Conservation (phyloP, 371 early-diverging fungal genomes). For the Circinella umbellata region DNA sequence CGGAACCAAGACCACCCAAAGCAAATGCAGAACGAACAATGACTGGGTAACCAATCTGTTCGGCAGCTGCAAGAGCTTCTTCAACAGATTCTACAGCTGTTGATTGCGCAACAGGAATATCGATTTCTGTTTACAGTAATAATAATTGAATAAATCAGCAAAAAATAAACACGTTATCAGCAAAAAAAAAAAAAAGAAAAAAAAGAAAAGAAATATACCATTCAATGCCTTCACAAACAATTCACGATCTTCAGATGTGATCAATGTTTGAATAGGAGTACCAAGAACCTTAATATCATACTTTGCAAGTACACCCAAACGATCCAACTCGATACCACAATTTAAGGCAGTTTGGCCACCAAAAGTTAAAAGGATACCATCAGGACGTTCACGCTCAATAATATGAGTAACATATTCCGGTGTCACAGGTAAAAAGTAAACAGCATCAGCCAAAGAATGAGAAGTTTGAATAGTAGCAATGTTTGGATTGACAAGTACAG, state of each 20-base stretch:
- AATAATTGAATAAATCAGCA: slow-evolving; percentile 60
- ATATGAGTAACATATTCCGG: slow-evolving; percentile 88
- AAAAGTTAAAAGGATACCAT: slow-evolving; percentile 90
- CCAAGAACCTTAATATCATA: slow-evolving; percentile 88
- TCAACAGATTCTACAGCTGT: slow-evolving; percentile 81
- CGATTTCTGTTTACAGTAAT: slow-evolving; percentile 65
- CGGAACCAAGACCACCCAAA: slow-evolving; percentile 93
- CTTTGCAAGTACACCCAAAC: slow-evolving; percentile 76
- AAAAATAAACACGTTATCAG: slow-evolving; percentile 7
- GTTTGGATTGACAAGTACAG: slow-evolving; percentile 93
- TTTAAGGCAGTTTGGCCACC: slow-evolving; percentile 97
- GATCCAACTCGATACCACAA: slow-evolving; percentile 86
- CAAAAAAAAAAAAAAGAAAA: not conserved
- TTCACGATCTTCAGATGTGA: slow-evolving; percentile 93
- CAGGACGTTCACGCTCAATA: slow-evolving; percentile 88
- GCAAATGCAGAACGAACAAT: slow-evolving; percentile 93
- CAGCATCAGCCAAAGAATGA: slow-evolving; percentile 86
- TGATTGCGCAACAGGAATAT: slow-evolving; percentile 87
- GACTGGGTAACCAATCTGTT: slow-evolving; percentile 86
- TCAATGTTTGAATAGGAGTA: slow-evolving; percentile 89
- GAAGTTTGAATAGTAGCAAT: slow-evolving; percentile 97
- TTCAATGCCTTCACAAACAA: slow-evolving; percentile 89
- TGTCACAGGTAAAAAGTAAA: slow-evolving; percentile 95
- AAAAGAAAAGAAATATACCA: slow-evolving; percentile 54
- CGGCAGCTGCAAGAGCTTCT: slow-evolving; percentile 86